phyloP scores from a whole-genome alignment of 2,329 filamentous ascomycete genomes.

The Pseudocercospora crystallina region DNA sequence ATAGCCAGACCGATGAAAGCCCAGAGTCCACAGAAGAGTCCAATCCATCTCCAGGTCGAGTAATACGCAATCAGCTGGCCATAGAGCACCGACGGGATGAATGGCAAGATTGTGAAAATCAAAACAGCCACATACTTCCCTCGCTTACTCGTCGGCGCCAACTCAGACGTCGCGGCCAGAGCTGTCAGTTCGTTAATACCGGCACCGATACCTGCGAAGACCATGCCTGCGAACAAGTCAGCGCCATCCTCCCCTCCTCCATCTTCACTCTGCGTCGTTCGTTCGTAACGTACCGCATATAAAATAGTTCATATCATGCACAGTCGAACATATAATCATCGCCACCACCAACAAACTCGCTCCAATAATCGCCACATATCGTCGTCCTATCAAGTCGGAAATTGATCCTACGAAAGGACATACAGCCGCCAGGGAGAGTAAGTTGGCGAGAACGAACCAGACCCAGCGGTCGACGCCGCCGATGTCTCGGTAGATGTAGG shows the following conservation, averaged over 20 bases:
- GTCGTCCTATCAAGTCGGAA: conserved; percentile 62
- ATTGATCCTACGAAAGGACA: conserved; percentile 66
- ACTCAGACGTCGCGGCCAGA: conserved; percentile 65
- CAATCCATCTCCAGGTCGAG: conserved; percentile 56
- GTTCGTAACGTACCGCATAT: conserved; percentile 15
- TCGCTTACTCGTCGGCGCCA: conserved; percentile 64
- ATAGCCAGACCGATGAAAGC: conserved; percentile 52
- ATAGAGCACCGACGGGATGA: conserved; percentile 61
- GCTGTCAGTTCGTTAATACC: conserved; percentile 69
- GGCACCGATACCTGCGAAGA: conserved; percentile 63
- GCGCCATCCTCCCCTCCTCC: too few species aligned
- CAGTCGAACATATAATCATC: conserved; percentile 59
- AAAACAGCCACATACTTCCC: conserved; percentile 62
- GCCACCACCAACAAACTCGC: conserved; percentile 56
- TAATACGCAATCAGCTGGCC: conserved; percentile 56
- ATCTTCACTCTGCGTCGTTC: too few species aligned
- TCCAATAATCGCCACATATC: conserved; percentile 59
- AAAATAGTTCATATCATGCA: conserved; percentile 53
- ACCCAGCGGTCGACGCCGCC: conserved; percentile 23
- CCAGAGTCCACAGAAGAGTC: conserved; percentile 55
- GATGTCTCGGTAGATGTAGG: conserved; percentile 25
- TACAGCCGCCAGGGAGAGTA: conserved; percentile 56
- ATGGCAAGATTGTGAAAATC: conserved; percentile 62
- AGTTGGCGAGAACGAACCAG: conserved; percentile 53
- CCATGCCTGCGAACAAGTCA: conserved; percentile 60